Base-by-base conservation (phyloP, 257 asterid genomes). In the Agastache rugosa region DNA sequence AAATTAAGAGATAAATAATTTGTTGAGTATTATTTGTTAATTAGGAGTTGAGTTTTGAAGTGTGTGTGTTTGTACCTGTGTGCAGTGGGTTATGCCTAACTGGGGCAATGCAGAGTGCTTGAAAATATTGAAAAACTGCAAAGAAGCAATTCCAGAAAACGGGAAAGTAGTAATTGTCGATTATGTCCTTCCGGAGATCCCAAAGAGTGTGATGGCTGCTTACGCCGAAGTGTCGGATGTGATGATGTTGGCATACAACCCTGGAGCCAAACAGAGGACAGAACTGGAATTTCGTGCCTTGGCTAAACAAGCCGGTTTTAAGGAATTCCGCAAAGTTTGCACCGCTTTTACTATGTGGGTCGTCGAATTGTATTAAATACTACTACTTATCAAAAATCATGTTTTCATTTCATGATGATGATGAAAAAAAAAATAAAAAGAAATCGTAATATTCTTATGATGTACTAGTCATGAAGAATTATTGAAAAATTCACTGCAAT, bases 61-160 rank as follows among this genome's bases (percentile, higher is more conserved):
- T 27, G 31, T 27, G 31, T 27, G 31, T 27, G 31, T 27, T 27
- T 27, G 31, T 3, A 27, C 31, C 3, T 27, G 37, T 29, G 0
- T 37, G 42, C 42, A 37, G 42, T 37, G 42, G 97, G 97, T 90
- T 91, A 15, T 88, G 92, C 50, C 98, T 56, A 96, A 93, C 35
- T 93, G 98, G 98, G 90, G 97, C 29, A 96, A 93, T 20, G 88
- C 75, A 2, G 96, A 89, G 16, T 88, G 97, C 80, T 53, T 82
- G 42, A 92, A 86, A 48, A 79, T 94, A 74, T 81, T 94, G 91
- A 91, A 80, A 69, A 92, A 87, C 8, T 88, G 98, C 82, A 65
- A 92, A 37, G 79, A 84, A 29, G 89, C 97, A 19, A 88, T 94
- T 11, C 96, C 97, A 3, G 78, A 77, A n/a, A 83, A 85, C 17